Conservation (phyloP, 305 asterid species). For the Rubia tinctorum region DNA sequence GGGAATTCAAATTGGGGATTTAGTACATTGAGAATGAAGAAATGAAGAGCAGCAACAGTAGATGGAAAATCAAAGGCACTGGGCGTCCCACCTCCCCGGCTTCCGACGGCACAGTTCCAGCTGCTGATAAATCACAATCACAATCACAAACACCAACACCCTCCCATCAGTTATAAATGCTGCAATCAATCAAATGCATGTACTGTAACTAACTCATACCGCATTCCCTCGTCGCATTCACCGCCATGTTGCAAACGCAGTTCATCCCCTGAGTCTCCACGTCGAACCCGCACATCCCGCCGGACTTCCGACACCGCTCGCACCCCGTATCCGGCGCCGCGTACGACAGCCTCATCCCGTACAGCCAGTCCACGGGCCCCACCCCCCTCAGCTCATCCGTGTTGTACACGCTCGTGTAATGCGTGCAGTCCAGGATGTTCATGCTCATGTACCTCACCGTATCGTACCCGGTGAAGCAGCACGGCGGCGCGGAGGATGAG, state of each 20-base stretch:
- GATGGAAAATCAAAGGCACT: too few relatives aligned
- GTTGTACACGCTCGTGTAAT: conserved; percentile 74
- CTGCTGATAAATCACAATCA: too few relatives aligned
- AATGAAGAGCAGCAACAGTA: too few relatives aligned
- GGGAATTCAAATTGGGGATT: too few relatives aligned
- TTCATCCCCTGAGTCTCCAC: conserved; percentile 63
- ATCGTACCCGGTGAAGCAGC: conserved; percentile 74
- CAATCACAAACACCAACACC: too few relatives aligned
- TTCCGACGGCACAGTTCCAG: too few relatives aligned
- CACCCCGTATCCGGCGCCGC: conserved; percentile 69
- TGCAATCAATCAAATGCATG: background rate
- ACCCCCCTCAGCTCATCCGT: conserved; percentile 58
- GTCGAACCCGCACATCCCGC: conserved; percentile 83
- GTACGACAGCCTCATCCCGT: conserved; percentile 67
- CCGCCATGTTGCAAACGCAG: conserved; percentile 62
- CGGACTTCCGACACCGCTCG: conserved; percentile 50
- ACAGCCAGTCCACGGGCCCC: conserved; percentile 77
- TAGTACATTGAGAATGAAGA: too few relatives aligned
- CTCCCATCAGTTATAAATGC: too few relatives aligned
- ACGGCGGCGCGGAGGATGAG: conserved; percentile 37
- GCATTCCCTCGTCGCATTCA: conserved; percentile 65
- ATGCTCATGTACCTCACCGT: conserved; percentile 80
- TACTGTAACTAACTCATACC: conserved; percentile 28
- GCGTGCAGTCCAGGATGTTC: conserved; percentile 85
- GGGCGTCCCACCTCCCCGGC: too few relatives aligned